Evolutionary conservation across 2,329 filamentous ascomycete species (phyloP).

Genomic region (Colletotrichum brevisporum): DNA sequence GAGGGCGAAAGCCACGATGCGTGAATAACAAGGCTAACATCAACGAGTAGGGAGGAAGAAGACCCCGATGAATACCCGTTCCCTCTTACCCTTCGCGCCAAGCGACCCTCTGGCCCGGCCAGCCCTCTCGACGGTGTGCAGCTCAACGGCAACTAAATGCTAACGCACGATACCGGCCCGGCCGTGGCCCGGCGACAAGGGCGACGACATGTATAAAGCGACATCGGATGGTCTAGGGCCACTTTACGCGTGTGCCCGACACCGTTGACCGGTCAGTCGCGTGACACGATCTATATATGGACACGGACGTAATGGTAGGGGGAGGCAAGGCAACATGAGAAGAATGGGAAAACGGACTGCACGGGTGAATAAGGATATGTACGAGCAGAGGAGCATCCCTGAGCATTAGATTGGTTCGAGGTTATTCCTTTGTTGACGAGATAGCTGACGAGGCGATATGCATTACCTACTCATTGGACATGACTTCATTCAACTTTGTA

Average conservation of each 20-base stretch:
- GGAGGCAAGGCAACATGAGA: slow-evolving; percentile 25
- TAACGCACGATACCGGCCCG: background rate
- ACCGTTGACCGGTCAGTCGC: slow-evolving; percentile 17
- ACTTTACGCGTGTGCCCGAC: background rate
- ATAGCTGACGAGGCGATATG: slow-evolving; percentile 21
- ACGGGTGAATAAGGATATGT: slow-evolving; percentile 38
- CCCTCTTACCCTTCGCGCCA: slow-evolving; percentile 69
- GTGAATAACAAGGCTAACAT: slow-evolving; percentile 47
- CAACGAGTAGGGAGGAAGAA: slow-evolving; percentile 82
- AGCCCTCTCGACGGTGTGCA: slow-evolving; percentile 59
- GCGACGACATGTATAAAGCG: slow-evolving; percentile 22
- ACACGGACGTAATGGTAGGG: slow-evolving; percentile 35
- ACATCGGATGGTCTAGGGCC: background rate
- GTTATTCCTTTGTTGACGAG: slow-evolving; percentile 14
- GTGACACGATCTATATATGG: slow-evolving; percentile 36
- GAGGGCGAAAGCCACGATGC: background rate
- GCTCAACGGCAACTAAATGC: slow-evolving; percentile 45
- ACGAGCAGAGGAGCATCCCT: slow-evolving; percentile 39
- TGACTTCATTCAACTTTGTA: background rate
- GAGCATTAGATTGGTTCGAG: slow-evolving; percentile 40
- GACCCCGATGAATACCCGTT: slow-evolving; percentile 82
- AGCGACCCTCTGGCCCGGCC: slow-evolving; percentile 58
- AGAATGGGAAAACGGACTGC: slow-evolving; percentile 3
- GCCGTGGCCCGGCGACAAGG: background rate
- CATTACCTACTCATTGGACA: slow-evolving; percentile 23